These are phyloP conservation scores for Periconia digitata DNA, from an alignment of 2,329 filamentous ascomycete genomes.

Conservation along the genomic window DNA sequence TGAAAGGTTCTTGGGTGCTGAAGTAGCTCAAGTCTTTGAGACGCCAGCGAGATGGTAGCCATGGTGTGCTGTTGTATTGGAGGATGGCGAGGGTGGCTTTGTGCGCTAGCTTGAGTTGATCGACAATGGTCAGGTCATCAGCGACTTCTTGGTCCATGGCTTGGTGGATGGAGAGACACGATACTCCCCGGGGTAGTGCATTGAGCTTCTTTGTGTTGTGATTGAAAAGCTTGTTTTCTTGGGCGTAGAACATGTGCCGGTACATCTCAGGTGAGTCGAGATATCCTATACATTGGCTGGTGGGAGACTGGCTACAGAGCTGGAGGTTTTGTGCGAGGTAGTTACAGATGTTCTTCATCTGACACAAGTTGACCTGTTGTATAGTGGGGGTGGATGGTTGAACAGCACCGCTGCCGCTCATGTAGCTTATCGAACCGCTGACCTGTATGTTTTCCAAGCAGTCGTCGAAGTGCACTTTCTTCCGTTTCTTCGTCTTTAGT, in stretches of 20 bases:
- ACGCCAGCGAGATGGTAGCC: slow-evolving; percentile 21
- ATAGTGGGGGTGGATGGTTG: too few relatives aligned
- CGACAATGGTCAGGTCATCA: slow-evolving; percentile 8
- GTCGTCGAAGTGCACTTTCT: slow-evolving; percentile 15
- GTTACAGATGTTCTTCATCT: slow-evolving; percentile 25
- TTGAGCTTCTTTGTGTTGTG: not conserved
- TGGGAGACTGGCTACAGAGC: not conserved
- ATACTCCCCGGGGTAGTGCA: not conserved
- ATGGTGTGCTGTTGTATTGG: slow-evolving; percentile 24
- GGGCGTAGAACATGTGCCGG: slow-evolving; percentile 24
- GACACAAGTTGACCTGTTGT: slow-evolving; percentile 18
- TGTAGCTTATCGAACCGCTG: not conserved
- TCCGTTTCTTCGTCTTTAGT: slow-evolving; percentile 13
- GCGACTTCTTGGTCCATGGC: slow-evolving; percentile 15
- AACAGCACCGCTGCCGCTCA: too few relatives aligned
- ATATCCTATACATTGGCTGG: slow-evolving; percentile 22
- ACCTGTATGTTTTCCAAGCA: not conserved
- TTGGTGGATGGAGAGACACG: slow-evolving; percentile 8
- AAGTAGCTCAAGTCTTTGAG: slow-evolving; percentile 20
- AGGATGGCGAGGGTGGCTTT: slow-evolving; percentile 18
- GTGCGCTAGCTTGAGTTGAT: slow-evolving; percentile 21
- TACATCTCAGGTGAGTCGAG: slow-evolving; percentile 22
- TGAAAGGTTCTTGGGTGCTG: slow-evolving; percentile 5
- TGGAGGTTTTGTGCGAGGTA: slow-evolving; percentile 20
- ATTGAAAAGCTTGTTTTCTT: slow-evolving; percentile 1